These are phyloP conservation scores for Fusarium drepaniforme DNA, from an alignment of 2,329 filamentous ascomycete species.

Conservation along the genomic window DNA sequence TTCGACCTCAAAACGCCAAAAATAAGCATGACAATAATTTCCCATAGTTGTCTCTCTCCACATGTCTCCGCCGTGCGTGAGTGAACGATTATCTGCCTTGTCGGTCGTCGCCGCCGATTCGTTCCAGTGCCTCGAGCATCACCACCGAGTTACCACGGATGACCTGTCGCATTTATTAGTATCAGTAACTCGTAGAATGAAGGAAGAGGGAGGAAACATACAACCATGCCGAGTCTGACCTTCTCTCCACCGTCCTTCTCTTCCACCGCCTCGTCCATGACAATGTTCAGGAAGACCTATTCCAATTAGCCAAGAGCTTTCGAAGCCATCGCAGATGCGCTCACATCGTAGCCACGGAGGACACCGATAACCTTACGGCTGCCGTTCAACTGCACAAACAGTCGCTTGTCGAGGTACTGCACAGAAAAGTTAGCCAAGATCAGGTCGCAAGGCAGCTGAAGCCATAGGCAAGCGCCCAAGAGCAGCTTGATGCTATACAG, in stretches of 20 bases:
- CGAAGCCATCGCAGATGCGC: slow-evolving; percentile 43
- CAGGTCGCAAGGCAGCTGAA: background rate
- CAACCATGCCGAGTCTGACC: slow-evolving; percentile 90
- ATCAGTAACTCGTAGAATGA: background rate
- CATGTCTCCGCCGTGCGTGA: slow-evolving; percentile 1
- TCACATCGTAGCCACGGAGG: slow-evolving; percentile 94
- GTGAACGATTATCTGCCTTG: slow-evolving; percentile 44
- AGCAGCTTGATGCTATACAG: background rate
- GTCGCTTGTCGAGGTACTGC: slow-evolving; percentile 98
- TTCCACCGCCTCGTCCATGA: slow-evolving; percentile 95
- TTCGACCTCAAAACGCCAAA: slow-evolving; percentile 52
- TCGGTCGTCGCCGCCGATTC: slow-evolving; percentile 73
- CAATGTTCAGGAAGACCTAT: slow-evolving; percentile 97
- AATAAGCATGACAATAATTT: slow-evolving; percentile 40
- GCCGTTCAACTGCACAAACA: slow-evolving; percentile 98
- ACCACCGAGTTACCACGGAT: slow-evolving; percentile 98
- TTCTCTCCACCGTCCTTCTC: slow-evolving; percentile 95
- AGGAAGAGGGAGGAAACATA: slow-evolving; percentile 58
- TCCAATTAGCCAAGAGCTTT: slow-evolving; percentile 18
- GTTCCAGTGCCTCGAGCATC: slow-evolving; percentile 88
- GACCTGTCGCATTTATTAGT: slow-evolving; percentile 67
- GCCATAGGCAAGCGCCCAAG: fast-evolving
- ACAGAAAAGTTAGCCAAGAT: slow-evolving; percentile 42
- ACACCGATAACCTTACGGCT: slow-evolving; percentile 97
- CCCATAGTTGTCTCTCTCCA: slow-evolving; percentile 13